Base-by-base conservation (phyloP, 2,329 filamentous ascomycete species). In the Talaromyces islandicus region DNA sequence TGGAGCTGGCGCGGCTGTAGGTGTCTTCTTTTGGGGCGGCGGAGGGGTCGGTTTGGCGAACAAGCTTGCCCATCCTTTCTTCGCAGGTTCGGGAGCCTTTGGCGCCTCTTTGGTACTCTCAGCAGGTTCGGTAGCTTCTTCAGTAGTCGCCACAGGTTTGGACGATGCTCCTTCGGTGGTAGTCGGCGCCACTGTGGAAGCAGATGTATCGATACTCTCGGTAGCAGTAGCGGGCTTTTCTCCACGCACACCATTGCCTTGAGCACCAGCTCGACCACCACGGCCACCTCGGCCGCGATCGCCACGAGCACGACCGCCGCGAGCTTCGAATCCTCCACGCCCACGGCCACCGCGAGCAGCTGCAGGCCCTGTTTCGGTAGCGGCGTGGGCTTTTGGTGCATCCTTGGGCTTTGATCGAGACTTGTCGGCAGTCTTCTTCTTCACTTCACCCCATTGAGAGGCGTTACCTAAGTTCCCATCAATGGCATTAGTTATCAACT, bases 41-140 rank as follows among this genome's bases (percentile, higher is more conserved):
- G 74, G 70, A 43, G 85, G 81, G 41, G 82, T 77, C 46, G 82
- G 79, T 78, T 88, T 88, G 38, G 86, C 84, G 64, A 91, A 84
- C 82, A 92, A 88, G 75, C 88, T 90, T 41, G 89, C 89, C 89
- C 89, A 92, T 56, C 74, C 75, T 68, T 75, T 77, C 72, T 77
- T 78, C 54, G 75, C 68, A 43, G 72, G 73, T 60, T 77, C 75
- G 4, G 74, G 70, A 48, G 72, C 69, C 70, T 75, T 76, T 30
- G 71, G 54, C 25, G 63, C 56, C 24, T 65, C 57, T 19, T 65
- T 61, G 38, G 67, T 62, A 60, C 65, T 64, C 17, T 60, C 64
- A 11, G 17, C 30, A n/a, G 41, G 55, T 48, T 64, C 62, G 60
- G 68, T 64, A 30, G 64, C 62, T 57, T 67, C 64, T 35, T 62